Evolutionary conservation across 2,329 filamentous ascomycete species (phyloP).

Genomic region (Xylaria sp.): DNA sequence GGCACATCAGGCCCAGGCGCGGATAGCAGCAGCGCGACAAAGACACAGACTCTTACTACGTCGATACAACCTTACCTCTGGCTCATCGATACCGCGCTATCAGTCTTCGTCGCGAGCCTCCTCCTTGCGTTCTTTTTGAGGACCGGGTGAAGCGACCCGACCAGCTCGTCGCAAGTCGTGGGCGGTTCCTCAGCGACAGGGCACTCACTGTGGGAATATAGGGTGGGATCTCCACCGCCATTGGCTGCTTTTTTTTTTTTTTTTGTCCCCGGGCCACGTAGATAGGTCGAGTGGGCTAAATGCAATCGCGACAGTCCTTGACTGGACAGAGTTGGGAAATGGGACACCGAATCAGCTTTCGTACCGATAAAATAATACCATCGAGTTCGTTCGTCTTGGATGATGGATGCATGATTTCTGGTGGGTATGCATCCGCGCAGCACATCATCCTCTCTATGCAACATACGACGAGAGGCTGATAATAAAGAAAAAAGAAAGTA

Average conservation of each 20-base stretch:
- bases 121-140: conserved; percentile 41
- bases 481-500: too few species aligned
- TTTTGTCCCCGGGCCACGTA: too few species aligned
- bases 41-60: too few species aligned
- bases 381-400: too few species aligned
- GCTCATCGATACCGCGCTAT: conserved; percentile 49
- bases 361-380: too few species aligned
- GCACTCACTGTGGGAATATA: conserved; percentile 50
- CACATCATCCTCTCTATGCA: neutral
- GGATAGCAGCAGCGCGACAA: conserved; percentile 24
- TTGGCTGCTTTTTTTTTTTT: neutral
- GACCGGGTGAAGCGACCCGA: conserved; percentile 43
- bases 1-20: conserved; percentile 27
- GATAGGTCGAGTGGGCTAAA: neutral
- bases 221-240: too few species aligned
- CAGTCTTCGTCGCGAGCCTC: conserved; percentile 48
- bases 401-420: neutral
- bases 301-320: conserved; percentile 41
- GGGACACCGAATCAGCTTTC: conserved; percentile 50
- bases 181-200: conserved; percentile 52
- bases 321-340: conserved; percentile 49
- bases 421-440: neutral
- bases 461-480: neutral
- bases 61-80: conserved; percentile 45
- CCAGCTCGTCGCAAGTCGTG: conserved; percentile 49